Percentiles rank a stretch among this genome's conserved stretches.
phyloP scores from a whole-genome alignment of 176 grass and related monocot species.

The Chloris gayana region DNA sequence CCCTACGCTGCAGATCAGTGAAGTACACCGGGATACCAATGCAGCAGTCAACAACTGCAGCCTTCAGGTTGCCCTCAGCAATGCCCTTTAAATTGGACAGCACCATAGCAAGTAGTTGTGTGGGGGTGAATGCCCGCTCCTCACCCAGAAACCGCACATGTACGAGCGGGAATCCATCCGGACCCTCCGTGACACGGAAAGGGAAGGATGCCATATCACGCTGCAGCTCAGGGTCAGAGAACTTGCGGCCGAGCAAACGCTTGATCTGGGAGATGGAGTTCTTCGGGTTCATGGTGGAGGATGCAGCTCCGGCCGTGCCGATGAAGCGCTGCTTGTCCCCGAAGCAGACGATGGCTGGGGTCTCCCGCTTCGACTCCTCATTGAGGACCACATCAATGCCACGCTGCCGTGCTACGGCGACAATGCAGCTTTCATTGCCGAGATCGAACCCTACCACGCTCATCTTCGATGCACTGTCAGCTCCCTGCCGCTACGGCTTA shows the following conservation, averaged over 20 bases:
- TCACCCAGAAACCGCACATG: conserved; percentile 68
- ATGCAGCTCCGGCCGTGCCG: conserved; percentile 71
- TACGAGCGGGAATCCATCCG: conserved; percentile 74
- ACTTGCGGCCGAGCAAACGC: conserved; percentile 71
- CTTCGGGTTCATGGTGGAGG: conserved; percentile 81
- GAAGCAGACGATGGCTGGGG: conserved; percentile 86
- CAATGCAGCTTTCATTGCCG: conserved; percentile 94
- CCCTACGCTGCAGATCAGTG: conserved; percentile 77
- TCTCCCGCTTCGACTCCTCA: conserved; percentile 94
- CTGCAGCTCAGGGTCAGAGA: conserved; percentile 79
- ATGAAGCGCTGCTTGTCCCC: conserved; percentile 95
- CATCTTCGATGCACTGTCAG: conserved; percentile 44
- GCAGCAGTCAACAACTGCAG: conserved; percentile 77
- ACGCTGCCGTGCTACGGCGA: conserved; percentile 76
- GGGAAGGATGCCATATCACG: conserved; percentile 63
- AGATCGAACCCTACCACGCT: conserved; percentile 94
- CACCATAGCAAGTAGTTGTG: conserved; percentile 83
- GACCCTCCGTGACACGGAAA: conserved; percentile 57
- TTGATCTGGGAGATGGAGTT: conserved; percentile 95
- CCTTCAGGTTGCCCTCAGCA: conserved; percentile 77
- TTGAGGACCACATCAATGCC: conserved; percentile 95
- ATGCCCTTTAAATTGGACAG: conserved; percentile 79
- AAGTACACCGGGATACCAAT: conserved; percentile 91
- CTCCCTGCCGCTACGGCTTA: not conserved
- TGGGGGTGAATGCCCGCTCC: conserved; percentile 67